Evolutionary conservation across 164 flowering plant genomes (phyloP).

Genomic region (Umbilicus rupestris): DNA sequence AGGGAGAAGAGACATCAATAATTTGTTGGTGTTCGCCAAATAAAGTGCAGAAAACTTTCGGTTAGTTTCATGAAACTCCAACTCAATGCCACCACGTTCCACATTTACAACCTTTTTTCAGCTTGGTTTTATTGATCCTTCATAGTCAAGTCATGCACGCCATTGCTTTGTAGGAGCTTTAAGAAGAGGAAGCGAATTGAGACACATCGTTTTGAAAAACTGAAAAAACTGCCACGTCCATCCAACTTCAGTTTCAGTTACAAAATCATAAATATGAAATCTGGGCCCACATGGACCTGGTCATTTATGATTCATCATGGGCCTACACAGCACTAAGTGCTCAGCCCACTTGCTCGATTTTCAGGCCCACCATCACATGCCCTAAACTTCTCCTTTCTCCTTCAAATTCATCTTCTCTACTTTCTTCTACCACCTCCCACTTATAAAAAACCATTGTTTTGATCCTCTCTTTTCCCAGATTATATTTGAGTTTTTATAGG

Average conservation of each 20-base stretch:
- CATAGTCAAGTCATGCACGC: neutral
- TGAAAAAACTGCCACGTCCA: neutral
- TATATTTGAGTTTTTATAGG: neutral
- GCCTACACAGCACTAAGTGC: neutral
- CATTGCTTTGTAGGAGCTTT: neutral
- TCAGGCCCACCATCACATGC: slow-evolving; percentile 2
- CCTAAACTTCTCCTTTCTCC: neutral
- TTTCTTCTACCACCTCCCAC: neutral
- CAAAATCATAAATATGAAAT: neutral
- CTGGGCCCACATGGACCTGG: neutral
- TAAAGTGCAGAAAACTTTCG: slow-evolving; percentile 4
- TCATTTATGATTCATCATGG: slow-evolving; percentile 3
- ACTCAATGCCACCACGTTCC: neutral
- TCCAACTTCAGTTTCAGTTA: no score
- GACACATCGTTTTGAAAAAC: neutral
- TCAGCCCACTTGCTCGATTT: slow-evolving; percentile 4
- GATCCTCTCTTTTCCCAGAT: neutral
- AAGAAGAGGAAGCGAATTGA: neutral
- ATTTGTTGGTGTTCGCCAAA: neutral
- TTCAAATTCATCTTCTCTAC: neutral
- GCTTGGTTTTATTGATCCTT: neutral
- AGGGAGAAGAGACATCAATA: neutral
- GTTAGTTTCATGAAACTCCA: slow-evolving; percentile 7
- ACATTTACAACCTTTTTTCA: neutral
- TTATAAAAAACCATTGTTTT: neutral